Evolutionary conservation across 352 stramenopile species (phyloP), one percentile per base, ranked within the genome.

Genomic region (Globisporangium emineosum): DNA sequence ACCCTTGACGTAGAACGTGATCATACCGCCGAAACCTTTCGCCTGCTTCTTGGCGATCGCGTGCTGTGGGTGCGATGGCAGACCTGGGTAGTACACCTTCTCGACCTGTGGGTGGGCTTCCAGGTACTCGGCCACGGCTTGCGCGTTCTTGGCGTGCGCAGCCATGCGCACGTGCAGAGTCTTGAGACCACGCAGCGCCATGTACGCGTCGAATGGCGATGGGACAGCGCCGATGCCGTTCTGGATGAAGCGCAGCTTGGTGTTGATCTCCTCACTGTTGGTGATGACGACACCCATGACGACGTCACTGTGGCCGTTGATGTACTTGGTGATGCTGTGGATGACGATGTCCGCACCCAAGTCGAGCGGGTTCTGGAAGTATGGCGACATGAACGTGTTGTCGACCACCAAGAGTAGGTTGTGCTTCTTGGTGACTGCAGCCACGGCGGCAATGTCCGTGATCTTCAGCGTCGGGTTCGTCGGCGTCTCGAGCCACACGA

Each of bases 321-420:
- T 98, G 81, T 97, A 98, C 84, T 98, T 98, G 74, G 95, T 98
- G 67, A 97, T 83, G 64, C 85, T 97, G 77, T 98, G 94, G 57
- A 98, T 83, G 35, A 96, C 92, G 25, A 98, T 79, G 72, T 98
- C 92, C 35, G 86, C 90, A 45, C 95, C 95, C 23, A 97, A 80
- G 55, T 90, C 82, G 19, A 98, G 78, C 12, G 95, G 95, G 69
- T 94, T 95, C 72, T 94, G 87, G 72, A 98, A 95, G 71, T 98
- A 97, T 0, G 93, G 93, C 50, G 89, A 94, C 70, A 94, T 93
- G 72, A 98, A 98, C 32, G 95, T 98, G 73, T 96, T 96, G 77
- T 98, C 95, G 43, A 97, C 95, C 2, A 94, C 91, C 59, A 98
- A 78, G 33, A 97, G 80, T 54, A 98, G 70, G 17, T 89, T 77